Percentiles rank a stretch among this genome's conserved stretches.
phyloP scores from a whole-genome alignment of 768 basidiomycete species.

The Leucocoprinus leucothites region DNA sequence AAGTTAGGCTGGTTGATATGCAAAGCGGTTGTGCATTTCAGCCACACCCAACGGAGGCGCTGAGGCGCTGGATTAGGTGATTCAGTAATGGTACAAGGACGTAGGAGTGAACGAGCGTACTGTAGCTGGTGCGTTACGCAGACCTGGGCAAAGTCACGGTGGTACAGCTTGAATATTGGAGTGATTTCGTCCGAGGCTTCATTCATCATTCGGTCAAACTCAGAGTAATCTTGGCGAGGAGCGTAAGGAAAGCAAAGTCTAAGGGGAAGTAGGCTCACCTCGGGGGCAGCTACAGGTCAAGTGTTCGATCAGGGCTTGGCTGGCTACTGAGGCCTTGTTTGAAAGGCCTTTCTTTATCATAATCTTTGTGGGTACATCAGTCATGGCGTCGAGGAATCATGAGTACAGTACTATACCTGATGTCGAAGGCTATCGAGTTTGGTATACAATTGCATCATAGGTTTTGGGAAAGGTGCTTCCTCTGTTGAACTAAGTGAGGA shows the following conservation, averaged over 20 bases:
- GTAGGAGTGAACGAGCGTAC: neutral
- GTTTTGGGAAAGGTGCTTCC: neutral
- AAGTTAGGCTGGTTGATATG: neutral
- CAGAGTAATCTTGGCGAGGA: neutral
- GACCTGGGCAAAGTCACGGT: neutral
- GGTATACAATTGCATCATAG: neutral
- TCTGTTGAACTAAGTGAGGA: neutral
- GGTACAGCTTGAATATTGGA: neutral
- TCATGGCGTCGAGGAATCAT: neutral
- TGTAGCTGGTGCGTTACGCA: conserved; percentile 6
- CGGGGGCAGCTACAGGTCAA: conserved; percentile 1
- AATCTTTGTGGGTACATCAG: neutral
- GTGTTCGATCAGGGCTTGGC: neutral
- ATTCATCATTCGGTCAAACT: conserved; percentile 1
- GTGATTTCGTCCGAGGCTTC: neutral
- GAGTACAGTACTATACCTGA: neutral
- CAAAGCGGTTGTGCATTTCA: neutral
- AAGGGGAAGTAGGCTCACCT: neutral
- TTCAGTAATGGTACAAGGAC: neutral
- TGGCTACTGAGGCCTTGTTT: neutral
- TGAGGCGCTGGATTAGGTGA: neutral
- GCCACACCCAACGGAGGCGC: neutral
- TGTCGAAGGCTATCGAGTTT: conserved; percentile 3
- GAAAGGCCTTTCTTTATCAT: neutral
- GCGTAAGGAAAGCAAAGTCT: neutral